Evolutionary conservation across 2,329 filamentous ascomycete genomes (phyloP), one percentile per base, ranked within the genome.

Genomic region (Xylaria digitata): DNA sequence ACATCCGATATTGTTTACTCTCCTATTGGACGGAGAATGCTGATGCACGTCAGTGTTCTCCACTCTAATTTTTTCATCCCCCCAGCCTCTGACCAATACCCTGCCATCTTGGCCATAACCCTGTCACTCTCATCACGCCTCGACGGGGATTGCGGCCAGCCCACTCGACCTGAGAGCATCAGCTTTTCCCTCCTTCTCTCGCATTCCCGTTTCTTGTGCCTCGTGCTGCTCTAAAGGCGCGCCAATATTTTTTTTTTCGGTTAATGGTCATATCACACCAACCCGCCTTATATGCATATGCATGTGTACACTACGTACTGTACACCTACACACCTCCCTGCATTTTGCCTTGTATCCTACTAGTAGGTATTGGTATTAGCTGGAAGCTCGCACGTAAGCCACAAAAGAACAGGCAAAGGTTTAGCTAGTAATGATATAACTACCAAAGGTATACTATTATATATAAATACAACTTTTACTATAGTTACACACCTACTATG

Each of bases 41-140:
- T 45, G 23, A 52, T 56, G 56, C 61, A 67, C 65, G 65, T 67
- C 65, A 67, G 61, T 56, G 52, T 37, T 37, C 65, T 56, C 55
- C 65, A 66, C 63, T 53, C 21, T n/a, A 26, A 30, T 21, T 48
- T 26, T 56, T 40, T 21, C n/a, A n/a, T 17, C 21, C 26, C 40
- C 8, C 52, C 50, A 49, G 26, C 40, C 23, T 15, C 23, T 17
- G 11, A 23, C 46, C 37, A 40, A 13, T 40, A 40, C 26, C 17
- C 34, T 23, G 34, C 17, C 21, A 17, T 11, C 1, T 46, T 49
- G 46, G 37, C 4, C 9, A 50, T 42, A 40, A 5, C 43, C 60
- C 60, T 49, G 52, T 34, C 60, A 17, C 4, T 49, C 34, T 11
- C 37, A 17, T 19, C 15, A n/a, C 54, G 26, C 42, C 40, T 56